Percentiles rank a stretch among this genome's conserved stretches.
Conservation (phyloP, 176 grass and related monocot species). For the Lolium rigidum region DNA sequence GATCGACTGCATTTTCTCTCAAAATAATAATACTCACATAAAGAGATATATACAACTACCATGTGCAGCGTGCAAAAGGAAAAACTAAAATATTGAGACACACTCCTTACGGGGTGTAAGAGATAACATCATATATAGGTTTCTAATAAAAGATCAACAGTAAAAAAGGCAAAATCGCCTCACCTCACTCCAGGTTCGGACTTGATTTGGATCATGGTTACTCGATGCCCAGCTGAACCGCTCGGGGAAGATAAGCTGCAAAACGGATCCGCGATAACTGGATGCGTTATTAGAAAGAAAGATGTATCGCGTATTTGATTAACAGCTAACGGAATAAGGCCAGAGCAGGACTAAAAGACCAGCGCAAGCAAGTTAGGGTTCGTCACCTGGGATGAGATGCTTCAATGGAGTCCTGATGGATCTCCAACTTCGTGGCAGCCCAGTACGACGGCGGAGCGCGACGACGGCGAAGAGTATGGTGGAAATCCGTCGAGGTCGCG, state of each 20-base stretch:
- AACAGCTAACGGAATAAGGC: background rate
- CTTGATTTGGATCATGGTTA: background rate
- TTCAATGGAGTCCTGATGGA: background rate
- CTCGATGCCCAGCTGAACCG: background rate
- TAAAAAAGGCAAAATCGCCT: conserved; percentile 7
- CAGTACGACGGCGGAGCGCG: background rate
- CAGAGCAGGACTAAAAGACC: background rate
- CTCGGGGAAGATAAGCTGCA: background rate
- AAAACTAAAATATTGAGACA: conserved; percentile 13
- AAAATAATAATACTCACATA: background rate
- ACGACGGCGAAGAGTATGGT: too few species aligned
- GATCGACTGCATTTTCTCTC: background rate
- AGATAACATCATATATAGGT: background rate
- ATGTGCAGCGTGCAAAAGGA: background rate
- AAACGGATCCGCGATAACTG: background rate
- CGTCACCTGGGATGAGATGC: background rate
- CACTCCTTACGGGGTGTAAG: background rate
- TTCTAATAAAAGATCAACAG: background rate
- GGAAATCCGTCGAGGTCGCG: background rate
- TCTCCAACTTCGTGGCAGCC: background rate
- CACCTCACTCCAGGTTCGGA: conserved; percentile 8
- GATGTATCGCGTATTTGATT: background rate
- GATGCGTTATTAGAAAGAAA: background rate
- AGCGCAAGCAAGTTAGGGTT: conserved; percentile 9
- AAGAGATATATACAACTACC: background rate